phyloP scores from a whole-genome alignment of 371 early-diverging fungal species.

The Nematocida major region DNA sequence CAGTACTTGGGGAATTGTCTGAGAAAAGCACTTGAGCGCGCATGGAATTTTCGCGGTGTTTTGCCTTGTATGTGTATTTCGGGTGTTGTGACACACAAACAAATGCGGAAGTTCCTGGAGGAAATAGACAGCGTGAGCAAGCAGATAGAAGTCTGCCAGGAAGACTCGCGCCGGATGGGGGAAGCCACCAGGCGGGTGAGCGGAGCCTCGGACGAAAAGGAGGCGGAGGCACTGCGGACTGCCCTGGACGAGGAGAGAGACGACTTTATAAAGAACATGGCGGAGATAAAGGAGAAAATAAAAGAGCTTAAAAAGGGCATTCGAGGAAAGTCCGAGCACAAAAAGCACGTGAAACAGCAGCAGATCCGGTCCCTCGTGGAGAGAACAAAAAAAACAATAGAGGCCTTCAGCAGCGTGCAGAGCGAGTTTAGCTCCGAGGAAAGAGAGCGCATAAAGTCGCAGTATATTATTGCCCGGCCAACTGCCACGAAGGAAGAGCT shows the following conservation, averaged over 20 bases:
- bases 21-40: slow-evolving; percentile 9
- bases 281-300: slow-evolving; percentile 24
- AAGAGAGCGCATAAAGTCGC: slow-evolving; percentile 57
- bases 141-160: slow-evolving; percentile 46
- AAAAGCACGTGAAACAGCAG: slow-evolving; percentile 52
- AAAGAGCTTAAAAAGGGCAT: slow-evolving; percentile 20
- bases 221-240: slow-evolving; percentile 51
- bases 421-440: slow-evolving; percentile 56
- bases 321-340: slow-evolving; percentile 15
- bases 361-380: slow-evolving; percentile 43
- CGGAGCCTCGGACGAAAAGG: slow-evolving; percentile 52
- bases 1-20: not conserved
- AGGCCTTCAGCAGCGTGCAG: slow-evolving; percentile 54
- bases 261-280: slow-evolving; percentile 48
- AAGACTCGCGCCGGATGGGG: slow-evolving; percentile 36
- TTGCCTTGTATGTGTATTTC: not conserved
- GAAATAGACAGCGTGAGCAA: slow-evolving; percentile 34
- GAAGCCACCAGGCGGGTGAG: slow-evolving; percentile 49
- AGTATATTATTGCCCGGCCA: slow-evolving; percentile 63
- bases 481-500: slow-evolving; percentile 63
- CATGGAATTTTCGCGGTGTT: not conserved
- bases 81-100: slow-evolving; percentile 23
- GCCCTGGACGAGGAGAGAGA: slow-evolving; percentile 51
- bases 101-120: slow-evolving; percentile 56
- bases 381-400: slow-evolving; percentile 53